Evolutionary conservation across 352 stramenopile species (phyloP).

Genomic region (Elongisporangium senticosum): DNA sequence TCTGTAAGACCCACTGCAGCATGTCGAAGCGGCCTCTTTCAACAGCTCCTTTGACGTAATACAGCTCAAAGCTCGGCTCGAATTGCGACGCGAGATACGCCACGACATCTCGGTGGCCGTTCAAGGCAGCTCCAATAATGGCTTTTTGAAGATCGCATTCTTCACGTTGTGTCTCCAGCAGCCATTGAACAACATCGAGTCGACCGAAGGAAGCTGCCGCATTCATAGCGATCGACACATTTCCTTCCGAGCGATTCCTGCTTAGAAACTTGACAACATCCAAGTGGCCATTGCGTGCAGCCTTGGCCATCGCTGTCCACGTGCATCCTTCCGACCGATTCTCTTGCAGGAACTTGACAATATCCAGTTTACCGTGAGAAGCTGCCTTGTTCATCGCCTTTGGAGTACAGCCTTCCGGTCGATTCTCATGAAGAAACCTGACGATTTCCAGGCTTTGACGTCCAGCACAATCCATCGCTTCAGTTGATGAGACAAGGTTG

Average conservation of each 20-base stretch:
- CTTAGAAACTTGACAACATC: conserved; percentile 51
- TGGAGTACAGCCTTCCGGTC: conserved; percentile 55
- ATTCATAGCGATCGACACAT: conserved; percentile 29
- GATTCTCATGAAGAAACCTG: conserved; percentile 64
- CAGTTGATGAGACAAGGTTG: conserved; percentile 34
- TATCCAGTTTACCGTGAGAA: conserved; percentile 35
- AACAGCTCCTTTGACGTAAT: conserved; percentile 51
- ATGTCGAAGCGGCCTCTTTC: conserved; percentile 46
- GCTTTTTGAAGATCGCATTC: conserved; percentile 35
- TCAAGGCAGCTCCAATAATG: conserved; percentile 41
- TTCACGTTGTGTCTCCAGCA: conserved; percentile 33
- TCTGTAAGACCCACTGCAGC: conserved; percentile 16
- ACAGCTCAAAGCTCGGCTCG: conserved; percentile 16
- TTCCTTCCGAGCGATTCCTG: conserved; percentile 31
- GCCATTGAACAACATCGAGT: conserved; percentile 20
- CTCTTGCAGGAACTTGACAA: conserved; percentile 58
- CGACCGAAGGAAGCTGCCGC: conserved; percentile 19
- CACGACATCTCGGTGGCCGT: conserved; percentile 44
- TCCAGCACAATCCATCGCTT: conserved; percentile 55
- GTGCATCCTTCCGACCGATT: conserved; percentile 44
- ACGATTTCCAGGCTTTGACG: conserved; percentile 47
- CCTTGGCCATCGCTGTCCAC: conserved; percentile 43
- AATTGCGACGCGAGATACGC: conserved; percentile 49
- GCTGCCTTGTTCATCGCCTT: conserved; percentile 65
- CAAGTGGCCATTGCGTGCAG: conserved; percentile 50